Evolutionary conservation across 1,284 basidiomycete genomes (phyloP).

Genomic region (Cryptococcus sp.): DNA sequence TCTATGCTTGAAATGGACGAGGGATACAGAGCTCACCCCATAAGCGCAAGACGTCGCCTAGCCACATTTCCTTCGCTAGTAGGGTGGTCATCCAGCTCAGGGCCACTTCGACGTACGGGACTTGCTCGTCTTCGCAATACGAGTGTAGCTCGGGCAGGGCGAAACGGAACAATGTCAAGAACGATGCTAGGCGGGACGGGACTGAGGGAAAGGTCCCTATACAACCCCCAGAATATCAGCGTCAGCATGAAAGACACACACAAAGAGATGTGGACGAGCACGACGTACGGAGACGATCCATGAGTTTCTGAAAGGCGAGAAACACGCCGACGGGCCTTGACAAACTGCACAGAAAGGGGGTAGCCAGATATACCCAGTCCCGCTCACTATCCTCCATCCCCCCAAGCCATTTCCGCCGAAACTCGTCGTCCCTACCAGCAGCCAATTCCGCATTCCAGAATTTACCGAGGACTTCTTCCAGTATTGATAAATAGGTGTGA

Average conservation of each 20-base stretch:
- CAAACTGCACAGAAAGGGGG: slow-evolving; percentile 48
- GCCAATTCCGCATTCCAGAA: slow-evolving; percentile 36
- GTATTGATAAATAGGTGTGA: slow-evolving; percentile 35
- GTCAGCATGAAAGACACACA: not conserved
- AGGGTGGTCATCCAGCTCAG: slow-evolving; percentile 49
- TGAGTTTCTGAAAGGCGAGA: slow-evolving; percentile 43
- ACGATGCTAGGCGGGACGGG: slow-evolving; percentile 41
- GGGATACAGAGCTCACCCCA: slow-evolving; percentile 42
- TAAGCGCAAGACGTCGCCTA: slow-evolving; percentile 46
- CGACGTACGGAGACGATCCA: slow-evolving; percentile 43
- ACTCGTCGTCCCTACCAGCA: slow-evolving; percentile 25
- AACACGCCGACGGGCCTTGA: slow-evolving; percentile 42
- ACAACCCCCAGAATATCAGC: not conserved
- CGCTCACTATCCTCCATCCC: slow-evolving; percentile 24
- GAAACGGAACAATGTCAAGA: slow-evolving; percentile 47
- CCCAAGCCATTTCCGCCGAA: slow-evolving; percentile 8
- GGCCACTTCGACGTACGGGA: slow-evolving; percentile 46
- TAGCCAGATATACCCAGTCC: slow-evolving; percentile 49
- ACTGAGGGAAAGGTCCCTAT: slow-evolving; percentile 44
- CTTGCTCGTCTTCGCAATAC: slow-evolving; percentile 53
- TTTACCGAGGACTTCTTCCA: slow-evolving; percentile 49
- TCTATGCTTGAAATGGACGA: no score
- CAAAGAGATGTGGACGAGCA: not conserved
- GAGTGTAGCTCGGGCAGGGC: slow-evolving; percentile 48
- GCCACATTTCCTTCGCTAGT: slow-evolving; percentile 50